These are phyloP conservation scores for Phytophthora tubulina DNA, from an alignment of 352 stramenopile species.

Conservation along the genomic window DNA sequence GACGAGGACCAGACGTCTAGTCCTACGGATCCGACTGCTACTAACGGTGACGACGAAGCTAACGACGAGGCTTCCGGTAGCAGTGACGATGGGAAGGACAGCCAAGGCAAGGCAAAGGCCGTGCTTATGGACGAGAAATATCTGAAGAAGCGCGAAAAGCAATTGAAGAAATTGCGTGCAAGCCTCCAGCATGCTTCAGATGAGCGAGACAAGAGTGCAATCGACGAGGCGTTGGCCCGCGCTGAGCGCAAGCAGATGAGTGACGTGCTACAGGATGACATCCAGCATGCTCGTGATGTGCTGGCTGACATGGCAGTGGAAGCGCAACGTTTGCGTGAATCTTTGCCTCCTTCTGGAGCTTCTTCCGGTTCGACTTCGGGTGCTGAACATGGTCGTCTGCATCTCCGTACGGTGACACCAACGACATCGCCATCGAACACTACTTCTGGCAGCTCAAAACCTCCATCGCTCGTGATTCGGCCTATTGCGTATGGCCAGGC, in stretches of 20 bases:
- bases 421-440: constrained; percentile 18
- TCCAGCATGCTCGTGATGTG: constrained; percentile 53
- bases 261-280: constrained; percentile 67
- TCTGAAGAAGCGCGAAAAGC: constrained; percentile 76
- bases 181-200: constrained; percentile 53
- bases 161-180: constrained; percentile 73
- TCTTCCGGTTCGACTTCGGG: constrained; percentile 14
- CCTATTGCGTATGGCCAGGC: constrained; percentile 80
- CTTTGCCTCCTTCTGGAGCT: constrained; percentile 8
- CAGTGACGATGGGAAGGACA: constrained; percentile 49
- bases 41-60: constrained; percentile 38
- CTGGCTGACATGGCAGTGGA: constrained; percentile 49
- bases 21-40: neutral
- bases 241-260: constrained; percentile 83
- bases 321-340: constrained; percentile 31
- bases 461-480: constrained; percentile 68
- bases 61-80: constrained; percentile 43
- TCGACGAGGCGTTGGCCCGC: constrained; percentile 72
- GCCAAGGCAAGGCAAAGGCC: constrained; percentile 41
- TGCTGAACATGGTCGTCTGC: constrained; percentile 29
- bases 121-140: constrained; percentile 84
- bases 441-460: constrained; percentile 28
- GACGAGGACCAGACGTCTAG: constrained; percentile 10
- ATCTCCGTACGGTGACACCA: constrained; percentile 43
- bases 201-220: constrained; percentile 56